A percentile compares a stretch with the other conserved stretches of the same genome.
phyloP scores from a whole-genome alignment of 1,284 basidiomycete genomes.

The Malassezia globosa region DNA sequence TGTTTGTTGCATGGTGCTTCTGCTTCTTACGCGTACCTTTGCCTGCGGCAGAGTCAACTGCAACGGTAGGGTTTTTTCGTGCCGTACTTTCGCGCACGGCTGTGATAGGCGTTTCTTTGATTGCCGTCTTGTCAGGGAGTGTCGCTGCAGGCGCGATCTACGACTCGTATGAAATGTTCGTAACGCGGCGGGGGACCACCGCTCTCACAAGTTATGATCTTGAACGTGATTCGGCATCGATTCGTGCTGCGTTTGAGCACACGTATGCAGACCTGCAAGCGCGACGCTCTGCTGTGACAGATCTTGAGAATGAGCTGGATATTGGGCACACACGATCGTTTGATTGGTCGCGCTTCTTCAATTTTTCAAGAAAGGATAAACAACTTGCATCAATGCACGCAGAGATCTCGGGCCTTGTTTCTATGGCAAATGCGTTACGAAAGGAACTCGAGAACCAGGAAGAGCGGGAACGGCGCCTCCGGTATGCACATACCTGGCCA shows the following conservation, averaged over 20 bases:
- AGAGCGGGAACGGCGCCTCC: slow-evolving; percentile 37
- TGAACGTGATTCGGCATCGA: slow-evolving; percentile 18
- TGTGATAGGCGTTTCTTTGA: slow-evolving; percentile 48
- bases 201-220: not conserved
- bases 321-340: not conserved
- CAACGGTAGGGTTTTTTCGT: slow-evolving; percentile 19
- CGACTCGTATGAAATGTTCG: slow-evolving; percentile 47
- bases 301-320: slow-evolving; percentile 4
- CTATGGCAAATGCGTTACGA: slow-evolving; percentile 47
- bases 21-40: slow-evolving; percentile 40
- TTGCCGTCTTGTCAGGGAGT: slow-evolving; percentile 48
- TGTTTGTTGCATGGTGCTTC: slow-evolving; percentile 33
- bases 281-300: slow-evolving; percentile 17
- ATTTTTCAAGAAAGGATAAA: slow-evolving; percentile 19
- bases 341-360: slow-evolving; percentile 16
- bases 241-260: slow-evolving; percentile 23
- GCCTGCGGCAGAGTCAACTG: slow-evolving; percentile 21
- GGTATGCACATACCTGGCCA: slow-evolving; percentile 39
- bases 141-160: slow-evolving; percentile 48
- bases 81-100: slow-evolving; percentile 43
- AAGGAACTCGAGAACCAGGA: slow-evolving; percentile 44
- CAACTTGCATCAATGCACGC: slow-evolving; percentile 44
- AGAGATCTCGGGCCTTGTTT: slow-evolving; percentile 48
- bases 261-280: slow-evolving; percentile 24
- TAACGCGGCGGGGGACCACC: slow-evolving; percentile 18